Conservation (phyloP, 805 yeast species). For the Wickerhamiella parazyma region DNA sequence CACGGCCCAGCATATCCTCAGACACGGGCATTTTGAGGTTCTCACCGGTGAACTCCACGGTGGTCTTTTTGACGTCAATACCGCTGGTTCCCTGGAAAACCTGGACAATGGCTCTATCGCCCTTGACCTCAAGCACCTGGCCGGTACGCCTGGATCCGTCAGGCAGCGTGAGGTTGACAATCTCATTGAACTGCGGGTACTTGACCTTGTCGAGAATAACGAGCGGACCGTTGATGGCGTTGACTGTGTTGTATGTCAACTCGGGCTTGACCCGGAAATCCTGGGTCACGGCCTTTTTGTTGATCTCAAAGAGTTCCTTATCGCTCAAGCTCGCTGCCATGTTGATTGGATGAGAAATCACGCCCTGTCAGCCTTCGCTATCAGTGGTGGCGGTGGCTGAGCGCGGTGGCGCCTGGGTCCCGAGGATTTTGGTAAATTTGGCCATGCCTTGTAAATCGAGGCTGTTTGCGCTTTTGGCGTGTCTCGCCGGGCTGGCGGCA, state of each 20-base stretch:
- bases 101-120: constrained; percentile 94
- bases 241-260: constrained; percentile 87
- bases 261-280: constrained; percentile 88
- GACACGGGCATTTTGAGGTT: constrained; percentile 86
- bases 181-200: constrained; percentile 86
- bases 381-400: background rate
- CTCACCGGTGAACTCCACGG: constrained; percentile 94
- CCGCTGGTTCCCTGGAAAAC: constrained; percentile 99
- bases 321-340: constrained; percentile 19
- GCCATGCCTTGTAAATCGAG: background rate
- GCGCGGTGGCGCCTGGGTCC: background rate
- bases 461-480: background rate
- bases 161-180: constrained; percentile 91
- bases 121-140: constrained; percentile 95
- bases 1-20: constrained; percentile 95
- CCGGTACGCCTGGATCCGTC: constrained; percentile 94
- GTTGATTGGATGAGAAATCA: constrained; percentile 6
- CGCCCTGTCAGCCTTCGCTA: background rate
- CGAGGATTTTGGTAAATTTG: background rate
- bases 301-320: constrained; percentile 43
- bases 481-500: background rate
- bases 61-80: constrained; percentile 93
- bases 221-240: constrained; percentile 97
- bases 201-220: constrained; percentile 80
- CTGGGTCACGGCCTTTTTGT: constrained; percentile 82